Percentiles rank a stretch among this genome's conserved stretches.
Evolutionary conservation across 768 basidiomycete genomes (phyloP).

Genomic region (Russula sp.): DNA sequence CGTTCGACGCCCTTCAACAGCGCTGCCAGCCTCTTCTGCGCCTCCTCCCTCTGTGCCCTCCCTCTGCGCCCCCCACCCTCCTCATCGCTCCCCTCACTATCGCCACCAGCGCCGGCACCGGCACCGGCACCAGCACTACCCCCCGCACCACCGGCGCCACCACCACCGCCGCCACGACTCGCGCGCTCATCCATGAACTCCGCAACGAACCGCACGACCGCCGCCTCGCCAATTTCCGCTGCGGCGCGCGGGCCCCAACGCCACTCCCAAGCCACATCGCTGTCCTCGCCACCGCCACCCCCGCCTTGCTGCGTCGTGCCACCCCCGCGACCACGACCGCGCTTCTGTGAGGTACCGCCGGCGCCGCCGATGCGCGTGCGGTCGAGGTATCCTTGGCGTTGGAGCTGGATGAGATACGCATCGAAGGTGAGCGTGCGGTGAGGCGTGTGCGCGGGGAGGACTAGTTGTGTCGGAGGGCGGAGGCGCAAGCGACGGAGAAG

Average conservation of each 20-base stretch:
- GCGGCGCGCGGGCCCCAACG: conserved; percentile 80
- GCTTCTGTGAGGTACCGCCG: conserved; percentile 39
- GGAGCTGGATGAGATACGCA: conserved; percentile 55
- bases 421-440: conserved; percentile 54
- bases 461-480: conserved; percentile 42
- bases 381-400: conserved; percentile 76
- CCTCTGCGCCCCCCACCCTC: conserved; percentile 22
- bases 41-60: conserved; percentile 26
- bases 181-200: conserved; percentile 63
- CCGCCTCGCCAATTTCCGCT: conserved; percentile 77
- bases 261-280: conserved; percentile 59
- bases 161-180: not conserved
- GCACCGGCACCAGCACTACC: not conserved
- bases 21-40: conserved; percentile 37
- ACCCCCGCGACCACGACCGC: conserved; percentile 43
- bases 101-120: not conserved
- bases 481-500: conserved; percentile 63
- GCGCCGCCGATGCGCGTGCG: conserved; percentile 43
- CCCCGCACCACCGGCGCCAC: not conserved
- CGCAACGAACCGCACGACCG: conserved; percentile 66
- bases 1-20: conserved; percentile 54
- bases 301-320: conserved; percentile 28
- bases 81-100: conserved; percentile 9
- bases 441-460: conserved; percentile 46
- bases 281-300: conserved; percentile 26